These are phyloP conservation scores for Rutstroemia sp. DNA, from an alignment of 2,329 filamentous ascomycete species.

Conservation along the genomic window DNA sequence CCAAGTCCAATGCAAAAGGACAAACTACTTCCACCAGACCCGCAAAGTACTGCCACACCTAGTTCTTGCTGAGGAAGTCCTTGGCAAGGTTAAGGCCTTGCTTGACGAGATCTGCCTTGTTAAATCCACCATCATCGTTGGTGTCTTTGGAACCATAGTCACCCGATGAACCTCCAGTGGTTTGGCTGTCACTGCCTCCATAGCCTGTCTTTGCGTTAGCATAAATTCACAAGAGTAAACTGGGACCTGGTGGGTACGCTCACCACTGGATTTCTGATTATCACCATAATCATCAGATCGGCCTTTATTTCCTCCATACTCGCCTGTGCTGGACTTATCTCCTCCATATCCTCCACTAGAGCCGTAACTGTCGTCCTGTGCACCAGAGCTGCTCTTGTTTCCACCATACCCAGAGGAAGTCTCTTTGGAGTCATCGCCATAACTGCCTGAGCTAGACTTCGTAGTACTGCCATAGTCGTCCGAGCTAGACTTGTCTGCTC, in stretches of 20 bases:
- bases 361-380: neutral
- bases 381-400: neutral
- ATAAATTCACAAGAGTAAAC: neutral
- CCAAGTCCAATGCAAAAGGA: neutral
- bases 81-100: slow-evolving; percentile 1
- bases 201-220: neutral
- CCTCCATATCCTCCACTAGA: neutral
- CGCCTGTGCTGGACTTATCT: neutral
- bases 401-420: neutral
- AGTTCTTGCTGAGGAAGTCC: neutral
- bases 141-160: neutral
- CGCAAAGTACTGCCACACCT: neutral
- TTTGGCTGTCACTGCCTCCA: neutral
- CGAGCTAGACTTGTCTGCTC: neutral
- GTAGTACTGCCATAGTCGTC: neutral
- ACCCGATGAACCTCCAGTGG: neutral
- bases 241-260: neutral
- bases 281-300: neutral
- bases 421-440: neutral
- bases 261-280: neutral
- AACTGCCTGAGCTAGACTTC: neutral
- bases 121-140: neutral
- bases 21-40: neutral
- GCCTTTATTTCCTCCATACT: neutral
- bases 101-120: neutral